Percentiles rank a stretch among this genome's conserved stretches.
Conservation (phyloP, 352 stramenopile species). For the Blastocystis sp. region DNA sequence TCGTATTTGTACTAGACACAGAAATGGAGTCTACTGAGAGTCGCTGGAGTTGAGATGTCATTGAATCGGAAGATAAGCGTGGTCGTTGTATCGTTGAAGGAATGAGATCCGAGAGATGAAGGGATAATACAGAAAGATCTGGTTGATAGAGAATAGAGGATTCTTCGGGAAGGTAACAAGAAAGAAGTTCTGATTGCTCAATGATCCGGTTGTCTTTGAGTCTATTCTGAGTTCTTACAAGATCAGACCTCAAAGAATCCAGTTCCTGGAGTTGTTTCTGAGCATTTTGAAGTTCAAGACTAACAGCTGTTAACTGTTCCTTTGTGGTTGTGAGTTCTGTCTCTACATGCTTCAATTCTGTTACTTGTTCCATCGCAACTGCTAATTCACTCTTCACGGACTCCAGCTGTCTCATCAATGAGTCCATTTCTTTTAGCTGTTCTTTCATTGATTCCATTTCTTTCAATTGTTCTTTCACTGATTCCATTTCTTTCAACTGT, state of each 20-base stretch:
- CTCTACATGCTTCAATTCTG: not conserved
- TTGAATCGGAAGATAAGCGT: not conserved
- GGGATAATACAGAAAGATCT: not conserved
- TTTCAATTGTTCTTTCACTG: not conserved
- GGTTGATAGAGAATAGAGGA: not conserved
- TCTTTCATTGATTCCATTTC: not conserved
- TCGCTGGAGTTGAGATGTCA: not conserved
- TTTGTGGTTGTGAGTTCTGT: not conserved
- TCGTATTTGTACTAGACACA: not conserved
- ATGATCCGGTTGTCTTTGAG: not conserved
- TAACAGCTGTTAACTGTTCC: not conserved
- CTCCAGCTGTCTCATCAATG: not conserved
- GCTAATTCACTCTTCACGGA: not conserved
- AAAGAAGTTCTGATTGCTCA: not conserved
- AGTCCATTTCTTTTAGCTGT: not conserved
- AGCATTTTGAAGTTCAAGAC: not conserved
- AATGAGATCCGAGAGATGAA: not conserved
- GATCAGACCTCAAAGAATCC: too few relatives aligned
- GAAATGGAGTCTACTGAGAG: not conserved
- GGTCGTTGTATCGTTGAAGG: not conserved
- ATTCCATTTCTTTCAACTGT: not conserved
- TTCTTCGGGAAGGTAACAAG: not conserved
- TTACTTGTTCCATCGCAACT: not conserved
- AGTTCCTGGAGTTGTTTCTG: not conserved
- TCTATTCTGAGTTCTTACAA: too few relatives aligned